phyloP scores from a whole-genome alignment of 768 basidiomycete genomes.

The Coprinopsis cinerea region DNA sequence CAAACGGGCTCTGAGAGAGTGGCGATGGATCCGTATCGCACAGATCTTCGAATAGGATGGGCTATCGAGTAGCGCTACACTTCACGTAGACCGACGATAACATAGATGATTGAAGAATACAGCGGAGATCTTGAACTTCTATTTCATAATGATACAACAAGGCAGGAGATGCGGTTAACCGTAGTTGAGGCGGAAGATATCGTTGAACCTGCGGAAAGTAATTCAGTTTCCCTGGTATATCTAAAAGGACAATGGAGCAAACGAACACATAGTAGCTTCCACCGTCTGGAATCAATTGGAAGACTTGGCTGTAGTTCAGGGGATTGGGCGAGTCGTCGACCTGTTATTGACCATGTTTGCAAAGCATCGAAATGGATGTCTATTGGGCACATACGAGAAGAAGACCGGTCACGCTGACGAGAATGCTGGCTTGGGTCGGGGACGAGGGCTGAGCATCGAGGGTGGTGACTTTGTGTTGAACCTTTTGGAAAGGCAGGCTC shows the following conservation, averaged over 20 bases:
- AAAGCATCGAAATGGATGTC: too few species aligned
- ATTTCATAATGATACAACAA: background rate
- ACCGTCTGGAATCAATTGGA: constrained; percentile 82
- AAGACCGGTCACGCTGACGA: constrained; percentile 88
- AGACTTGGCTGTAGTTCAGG: constrained; percentile 88
- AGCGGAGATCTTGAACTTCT: background rate
- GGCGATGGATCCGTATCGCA: too few species aligned
- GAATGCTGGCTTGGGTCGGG: constrained; percentile 42
- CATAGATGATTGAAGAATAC: too few species aligned
- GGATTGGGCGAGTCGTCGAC: constrained; percentile 77
- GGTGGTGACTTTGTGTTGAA: constrained; percentile 77
- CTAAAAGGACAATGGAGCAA: background rate
- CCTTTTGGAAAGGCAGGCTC: constrained; percentile 76
- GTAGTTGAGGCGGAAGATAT: constrained; percentile 89
- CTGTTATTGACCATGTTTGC: constrained; percentile 40
- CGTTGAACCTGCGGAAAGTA: constrained; percentile 54
- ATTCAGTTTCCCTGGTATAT: background rate
- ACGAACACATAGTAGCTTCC: constrained; percentile 81
- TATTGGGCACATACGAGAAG: constrained; percentile 68
- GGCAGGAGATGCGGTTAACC: constrained; percentile 25
- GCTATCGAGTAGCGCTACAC: too few species aligned
- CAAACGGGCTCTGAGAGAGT: too few species aligned
- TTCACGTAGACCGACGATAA: too few species aligned
- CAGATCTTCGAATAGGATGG: too few species aligned
- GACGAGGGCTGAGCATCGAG: constrained; percentile 86